phyloP scores from a whole-genome alignment of 768 basidiomycete species.

The Pulveroboletus frians region DNA sequence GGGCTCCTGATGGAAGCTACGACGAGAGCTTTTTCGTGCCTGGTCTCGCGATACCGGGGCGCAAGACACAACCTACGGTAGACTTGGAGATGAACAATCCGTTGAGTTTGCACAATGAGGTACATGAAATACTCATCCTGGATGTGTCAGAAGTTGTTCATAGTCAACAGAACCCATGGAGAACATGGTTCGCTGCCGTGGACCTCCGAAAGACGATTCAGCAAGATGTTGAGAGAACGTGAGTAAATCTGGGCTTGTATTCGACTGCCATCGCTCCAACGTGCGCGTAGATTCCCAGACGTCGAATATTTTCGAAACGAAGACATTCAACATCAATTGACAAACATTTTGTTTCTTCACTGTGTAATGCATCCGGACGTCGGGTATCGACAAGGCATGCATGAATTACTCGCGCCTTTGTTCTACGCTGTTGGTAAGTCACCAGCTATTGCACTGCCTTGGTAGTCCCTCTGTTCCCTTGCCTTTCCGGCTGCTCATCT shows the following conservation, averaged over 20 bases:
- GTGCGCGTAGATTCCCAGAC: conserved; percentile 83
- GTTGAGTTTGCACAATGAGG: conserved; percentile 73
- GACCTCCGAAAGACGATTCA: conserved; percentile 86
- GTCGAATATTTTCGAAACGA: conserved; percentile 80
- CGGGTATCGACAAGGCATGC: conserved; percentile 98
- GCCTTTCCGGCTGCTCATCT: conserved; percentile 13
- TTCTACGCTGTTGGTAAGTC: conserved; percentile 54
- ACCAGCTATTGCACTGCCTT: not conserved
- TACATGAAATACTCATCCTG: conserved; percentile 22
- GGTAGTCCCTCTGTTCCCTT: conserved; percentile 5
- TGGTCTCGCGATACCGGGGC: conserved; percentile 38
- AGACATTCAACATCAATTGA: conserved; percentile 72
- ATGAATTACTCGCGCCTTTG: conserved; percentile 87
- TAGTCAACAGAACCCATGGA: conserved; percentile 80
- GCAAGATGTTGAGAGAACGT: conserved; percentile 97
- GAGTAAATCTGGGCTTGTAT: conserved; percentile 30
- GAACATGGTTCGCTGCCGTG: conserved; percentile 83
- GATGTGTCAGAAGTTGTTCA: not conserved
- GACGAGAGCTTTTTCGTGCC: conserved; percentile 61
- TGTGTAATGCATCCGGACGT: conserved; percentile 73
- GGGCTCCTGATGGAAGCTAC: conserved; percentile 82
- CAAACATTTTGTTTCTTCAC: conserved; percentile 84
- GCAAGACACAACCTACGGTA: conserved; percentile 25
- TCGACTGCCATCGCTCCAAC: conserved; percentile 3
- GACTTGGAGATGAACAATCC: conserved; percentile 76